phyloP scores from a whole-genome alignment of 352 stramenopile species.

The Phytopythium sindhum region DNA sequence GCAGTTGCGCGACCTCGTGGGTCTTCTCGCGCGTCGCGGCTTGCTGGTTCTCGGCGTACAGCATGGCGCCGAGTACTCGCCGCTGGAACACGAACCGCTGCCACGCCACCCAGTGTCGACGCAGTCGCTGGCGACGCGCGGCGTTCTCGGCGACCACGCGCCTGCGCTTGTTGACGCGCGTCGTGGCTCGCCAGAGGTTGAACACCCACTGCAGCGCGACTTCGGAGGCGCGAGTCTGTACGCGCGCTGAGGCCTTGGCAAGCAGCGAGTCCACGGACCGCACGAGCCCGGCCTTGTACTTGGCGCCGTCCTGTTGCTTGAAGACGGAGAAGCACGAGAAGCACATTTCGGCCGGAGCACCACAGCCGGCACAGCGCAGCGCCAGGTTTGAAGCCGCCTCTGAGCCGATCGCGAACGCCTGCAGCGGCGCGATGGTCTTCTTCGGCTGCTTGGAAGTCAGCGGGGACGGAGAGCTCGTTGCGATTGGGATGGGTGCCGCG shows the following conservation, averaged over 20 bases:
- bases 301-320: slow-evolving; percentile 48
- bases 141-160: slow-evolving; percentile 11
- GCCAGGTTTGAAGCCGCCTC: slow-evolving; percentile 6
- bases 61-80: slow-evolving; percentile 65
- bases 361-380: slow-evolving; percentile 56
- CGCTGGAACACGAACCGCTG: slow-evolving; percentile 55
- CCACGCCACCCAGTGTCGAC: slow-evolving; percentile 44
- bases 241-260: slow-evolving; percentile 47
- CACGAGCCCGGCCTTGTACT: slow-evolving; percentile 66
- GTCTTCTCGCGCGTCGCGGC: slow-evolving; percentile 32
- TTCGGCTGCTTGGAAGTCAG: slow-evolving; percentile 9
- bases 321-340: slow-evolving; percentile 65
- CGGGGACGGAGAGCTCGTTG: neutral
- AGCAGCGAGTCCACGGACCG: slow-evolving; percentile 65
- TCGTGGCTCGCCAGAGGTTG: slow-evolving; percentile 46
- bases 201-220: slow-evolving; percentile 70
- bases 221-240: slow-evolving; percentile 50
- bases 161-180: slow-evolving; percentile 24
- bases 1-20: slow-evolving; percentile 46
- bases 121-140: slow-evolving; percentile 22
- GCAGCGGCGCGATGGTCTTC: slow-evolving; percentile 6
- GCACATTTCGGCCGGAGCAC: slow-evolving; percentile 65
- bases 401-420: neutral
- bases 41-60: slow-evolving; percentile 65
- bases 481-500: slow-evolving; percentile 4